These are phyloP conservation scores for Zoysia japonica DNA, from an alignment of 176 grass and related monocot genomes.

Conservation along the genomic window DNA sequence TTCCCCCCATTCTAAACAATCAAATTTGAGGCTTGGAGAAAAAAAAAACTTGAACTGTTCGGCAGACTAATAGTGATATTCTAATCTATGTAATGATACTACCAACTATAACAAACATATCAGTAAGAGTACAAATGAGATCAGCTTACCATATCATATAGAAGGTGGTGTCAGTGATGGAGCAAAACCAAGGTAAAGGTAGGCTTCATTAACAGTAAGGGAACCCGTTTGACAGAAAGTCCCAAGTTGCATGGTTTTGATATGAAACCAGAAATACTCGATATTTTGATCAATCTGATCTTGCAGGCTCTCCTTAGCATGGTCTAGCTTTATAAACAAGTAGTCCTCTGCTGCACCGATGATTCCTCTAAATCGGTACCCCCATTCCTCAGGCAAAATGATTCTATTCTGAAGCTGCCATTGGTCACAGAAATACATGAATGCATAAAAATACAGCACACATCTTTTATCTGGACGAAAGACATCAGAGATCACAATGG, in stretches of 20 bases:
- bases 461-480: conserved; percentile 41
- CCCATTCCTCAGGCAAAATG: conserved; percentile 51
- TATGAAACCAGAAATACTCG: conserved; percentile 37
- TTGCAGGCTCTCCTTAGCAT: conserved; percentile 39
- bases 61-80: background rate
- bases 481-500: conserved; percentile 32
- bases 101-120: background rate
- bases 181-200: conserved; percentile 37
- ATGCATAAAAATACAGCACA: conserved; percentile 46
- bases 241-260: conserved; percentile 43
- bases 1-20: background rate
- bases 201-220: conserved; percentile 36
- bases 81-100: background rate
- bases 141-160: conserved; percentile 35
- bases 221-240: conserved; percentile 34
- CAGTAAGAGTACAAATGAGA: background rate
- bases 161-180: conserved; percentile 18
- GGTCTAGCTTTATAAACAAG: conserved; percentile 48
- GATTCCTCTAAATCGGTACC: conserved; percentile 51
- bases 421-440: conserved; percentile 35
- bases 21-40: background rate
- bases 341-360: conserved; percentile 32
- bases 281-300: conserved; percentile 41
- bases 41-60: background rate
- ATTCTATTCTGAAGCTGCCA: conserved; percentile 47